These are phyloP conservation scores for Phoenix roebelenii DNA, from an alignment of 176 grass and related monocot genomes.

Conservation along the genomic window DNA sequence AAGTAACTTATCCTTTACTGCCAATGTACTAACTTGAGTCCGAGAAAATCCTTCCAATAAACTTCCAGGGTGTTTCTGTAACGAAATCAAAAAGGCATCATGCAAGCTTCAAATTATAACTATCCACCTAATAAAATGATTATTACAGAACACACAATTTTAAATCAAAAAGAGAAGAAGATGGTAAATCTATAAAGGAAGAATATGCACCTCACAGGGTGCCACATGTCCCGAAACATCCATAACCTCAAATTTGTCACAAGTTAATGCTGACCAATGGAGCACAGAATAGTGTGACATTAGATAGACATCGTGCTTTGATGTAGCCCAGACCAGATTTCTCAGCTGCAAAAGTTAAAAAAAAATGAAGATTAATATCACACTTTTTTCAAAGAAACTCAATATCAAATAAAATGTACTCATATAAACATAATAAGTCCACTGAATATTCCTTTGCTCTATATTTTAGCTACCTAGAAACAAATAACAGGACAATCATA, in stretches of 20 bases:
- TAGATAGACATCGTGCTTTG: slow-evolving; percentile 83
- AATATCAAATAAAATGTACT: too few species aligned
- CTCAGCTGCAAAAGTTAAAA: slow-evolving; percentile 46
- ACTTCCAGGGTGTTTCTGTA: slow-evolving; percentile 72
- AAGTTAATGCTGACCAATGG: slow-evolving; percentile 62
- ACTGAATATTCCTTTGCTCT: too few species aligned
- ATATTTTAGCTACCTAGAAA: too few species aligned
- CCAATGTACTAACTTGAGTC: slow-evolving; percentile 70
- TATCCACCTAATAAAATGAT: too few species aligned
- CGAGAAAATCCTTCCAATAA: slow-evolving; percentile 67
- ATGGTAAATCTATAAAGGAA: not conserved
- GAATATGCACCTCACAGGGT: slow-evolving; percentile 49
- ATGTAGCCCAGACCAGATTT: slow-evolving; percentile 81
- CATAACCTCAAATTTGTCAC: slow-evolving; percentile 48
- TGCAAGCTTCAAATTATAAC: too few species aligned
- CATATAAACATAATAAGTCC: too few species aligned
- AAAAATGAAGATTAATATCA: too few species aligned
- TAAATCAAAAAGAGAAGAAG: too few species aligned
- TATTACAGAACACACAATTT: too few species aligned
- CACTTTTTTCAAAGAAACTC: too few species aligned
- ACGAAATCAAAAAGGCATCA: slow-evolving; percentile 1
- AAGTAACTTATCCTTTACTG: slow-evolving; percentile 71
- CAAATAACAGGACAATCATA: too few species aligned
- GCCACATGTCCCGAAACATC: slow-evolving; percentile 60
- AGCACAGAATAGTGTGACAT: slow-evolving; percentile 55